These are phyloP conservation scores for Erodium chrysanthum DNA, from an alignment of 441 rosid genomes.

Conservation along the genomic window DNA sequence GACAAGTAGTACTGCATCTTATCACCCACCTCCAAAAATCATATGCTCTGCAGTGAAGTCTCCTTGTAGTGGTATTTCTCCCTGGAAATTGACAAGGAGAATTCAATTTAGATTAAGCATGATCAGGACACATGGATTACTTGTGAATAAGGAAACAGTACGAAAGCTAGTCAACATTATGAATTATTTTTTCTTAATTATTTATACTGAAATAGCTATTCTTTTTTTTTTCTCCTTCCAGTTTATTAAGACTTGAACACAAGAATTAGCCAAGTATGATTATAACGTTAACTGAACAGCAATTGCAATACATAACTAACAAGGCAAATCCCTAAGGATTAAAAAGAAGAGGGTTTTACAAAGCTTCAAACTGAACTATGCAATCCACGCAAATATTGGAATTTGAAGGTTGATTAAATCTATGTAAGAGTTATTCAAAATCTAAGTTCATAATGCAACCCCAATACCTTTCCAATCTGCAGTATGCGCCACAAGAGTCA, in stretches of 20 bases:
- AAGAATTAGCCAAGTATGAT: background rate
- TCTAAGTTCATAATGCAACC: no score
- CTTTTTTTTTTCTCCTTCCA: background rate
- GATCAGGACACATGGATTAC: background rate
- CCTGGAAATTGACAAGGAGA: background rate
- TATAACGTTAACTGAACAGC: no score
- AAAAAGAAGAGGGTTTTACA: no score
- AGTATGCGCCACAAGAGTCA: no score
- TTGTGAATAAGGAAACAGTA: background rate
- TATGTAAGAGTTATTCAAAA: no score
- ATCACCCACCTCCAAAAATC: constrained; percentile 7
- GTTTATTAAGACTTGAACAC: background rate
- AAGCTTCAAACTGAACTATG: no score
- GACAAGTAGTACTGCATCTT: background rate
- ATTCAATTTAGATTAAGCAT: background rate
- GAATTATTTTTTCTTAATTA: background rate
- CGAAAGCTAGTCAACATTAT: background rate
- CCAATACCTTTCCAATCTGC: no score
- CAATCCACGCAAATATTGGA: no score
- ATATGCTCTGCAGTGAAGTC: constrained; percentile 8
- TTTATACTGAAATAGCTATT: background rate
- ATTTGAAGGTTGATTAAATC: no score
- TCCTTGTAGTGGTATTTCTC: constrained; percentile 8
- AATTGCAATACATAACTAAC: background rate
- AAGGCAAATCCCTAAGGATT: background rate